Evolutionary conservation across 208 protist species (phyloP).

Genomic region (Wallacemonas collosoma): DNA sequence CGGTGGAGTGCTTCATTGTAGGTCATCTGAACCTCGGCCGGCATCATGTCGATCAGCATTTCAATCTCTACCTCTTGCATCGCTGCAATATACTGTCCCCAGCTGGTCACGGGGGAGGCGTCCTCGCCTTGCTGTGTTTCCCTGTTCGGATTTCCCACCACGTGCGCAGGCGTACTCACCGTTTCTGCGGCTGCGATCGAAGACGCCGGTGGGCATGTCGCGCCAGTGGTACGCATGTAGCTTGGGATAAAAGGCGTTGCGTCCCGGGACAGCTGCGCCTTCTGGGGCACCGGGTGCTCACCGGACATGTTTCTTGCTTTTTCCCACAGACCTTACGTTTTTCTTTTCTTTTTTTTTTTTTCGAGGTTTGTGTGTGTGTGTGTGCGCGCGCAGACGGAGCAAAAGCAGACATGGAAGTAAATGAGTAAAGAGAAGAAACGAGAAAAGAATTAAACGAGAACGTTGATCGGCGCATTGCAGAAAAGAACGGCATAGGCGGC

Average conservation of each 20-base stretch:
- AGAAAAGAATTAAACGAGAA: too few species aligned
- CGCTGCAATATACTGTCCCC: slow-evolving; percentile 23
- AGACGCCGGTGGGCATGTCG: not conserved
- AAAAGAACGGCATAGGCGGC: too few species aligned
- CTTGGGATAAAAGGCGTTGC: not conserved
- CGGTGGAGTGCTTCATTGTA: slow-evolving; percentile 36
- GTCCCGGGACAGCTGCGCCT: not conserved
- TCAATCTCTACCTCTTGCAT: slow-evolving; percentile 45
- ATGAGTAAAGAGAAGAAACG: too few species aligned
- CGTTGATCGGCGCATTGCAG: too few species aligned
- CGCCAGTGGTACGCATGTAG: not conserved
- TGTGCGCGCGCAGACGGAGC: not conserved
- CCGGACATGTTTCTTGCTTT: not conserved
- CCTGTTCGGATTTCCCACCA: not conserved
- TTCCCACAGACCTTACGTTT: not conserved
- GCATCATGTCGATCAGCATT: slow-evolving; percentile 53
- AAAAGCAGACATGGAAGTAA: too few species aligned
- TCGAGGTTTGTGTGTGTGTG: not conserved
- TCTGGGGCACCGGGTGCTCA: not conserved
- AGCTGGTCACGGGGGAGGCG: not conserved
- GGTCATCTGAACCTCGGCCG: slow-evolving; percentile 37
- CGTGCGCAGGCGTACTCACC: not conserved
- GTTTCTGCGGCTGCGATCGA: not conserved
- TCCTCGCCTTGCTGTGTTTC: not conserved
- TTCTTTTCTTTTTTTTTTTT: not conserved